Evolutionary conservation across 805 yeast genomes (phyloP), one percentile per base, ranked within the genome.

Genomic region (Candida nemodendra): DNA sequence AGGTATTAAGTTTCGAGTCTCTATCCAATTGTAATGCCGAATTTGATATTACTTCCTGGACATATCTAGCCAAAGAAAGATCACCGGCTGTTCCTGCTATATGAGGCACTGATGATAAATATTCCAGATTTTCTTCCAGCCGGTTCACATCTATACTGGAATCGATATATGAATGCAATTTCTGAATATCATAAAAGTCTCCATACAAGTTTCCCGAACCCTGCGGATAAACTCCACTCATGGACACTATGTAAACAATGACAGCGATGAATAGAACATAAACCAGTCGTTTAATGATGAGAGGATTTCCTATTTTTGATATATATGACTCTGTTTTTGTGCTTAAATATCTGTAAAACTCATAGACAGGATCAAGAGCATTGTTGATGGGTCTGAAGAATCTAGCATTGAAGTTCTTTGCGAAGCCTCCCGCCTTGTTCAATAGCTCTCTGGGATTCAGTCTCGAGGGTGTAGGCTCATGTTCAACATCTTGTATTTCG

Each of bases 71-170:
- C 25, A 89, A 62, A 0, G 91, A 74, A 42, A 78, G 61, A 58
- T 88, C 96, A 14, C 95, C 98, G 12, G 78, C 75, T 2, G 97
- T 82, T 3, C 98, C 98, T 0, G 96, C 79, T 47, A 83, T 62
- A 57, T 89, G 97, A 3, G 95, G 88, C 79, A 88, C 78, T 6
- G 84, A 74, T 18, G 90, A 79, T 17, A 88, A 56, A 51, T 85
- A 86, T 48, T 84, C 84, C 40, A 84, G 53, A 45, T 81, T 78
- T 31, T 76, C 80, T 51, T 80, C 80, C 59, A 91, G 67, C 16
- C 76, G 59, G 17, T 74, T 71, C 5, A 69, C 59, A 51, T 79
- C 84, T 21, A 86, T 66, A 30, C 73, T 69, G n/a, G 62, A 59
- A 22, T 66, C 64, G 6, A 84, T 66, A 32, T 74, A 73, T 4